Base-by-base conservation (phyloP, 2,329 filamentous ascomycete species). In the Cladosporium phlei region DNA sequence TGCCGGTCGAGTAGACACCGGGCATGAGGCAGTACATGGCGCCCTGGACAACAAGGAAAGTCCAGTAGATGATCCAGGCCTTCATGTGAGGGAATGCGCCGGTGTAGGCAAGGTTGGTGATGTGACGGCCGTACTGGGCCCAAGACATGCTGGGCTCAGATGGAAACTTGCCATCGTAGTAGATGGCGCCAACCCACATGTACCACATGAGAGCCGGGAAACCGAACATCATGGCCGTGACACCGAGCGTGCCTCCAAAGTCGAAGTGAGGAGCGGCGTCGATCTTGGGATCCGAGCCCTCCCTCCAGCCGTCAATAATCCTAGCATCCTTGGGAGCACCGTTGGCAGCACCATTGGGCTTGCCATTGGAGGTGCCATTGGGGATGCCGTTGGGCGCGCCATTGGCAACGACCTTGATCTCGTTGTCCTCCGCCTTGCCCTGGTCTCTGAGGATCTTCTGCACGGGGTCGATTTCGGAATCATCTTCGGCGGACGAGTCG, bases 141-240 rank as follows among this genome's bases (percentile, higher is more conserved):
- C 80, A 79, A 56, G 75, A 82, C 59, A 60, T 60, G 53, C 52
- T 54, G 19, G 60, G 61, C 51, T 64, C 60, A 33, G 72, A 70
- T 12, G 93, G 93, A 42, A 94, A 75, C 53, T 86, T 82, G 57
- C 91, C 91, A 63, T 88, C 74, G 70, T 96, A 98, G 71, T 91
- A 95, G 39, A 84, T 90, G 25, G 91, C 86, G 40, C 93, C 93
- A 67, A 95, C 83, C 90, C 90, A 97, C 90, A 98, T 95, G 72
- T 96, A 97, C 78, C 88, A 96, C 91, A 97, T 97, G 59, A 98
- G 78, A 28, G 83, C 52, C n/a, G 93, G 93, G 69, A 97, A 98
- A 35, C 85, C 81, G 52, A 89, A 77, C 88, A 97, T 97, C 80
- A 96, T 89, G 56, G 79, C 73, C 12, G 78, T 69, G 32, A 90